These are phyloP conservation scores for Plasmopara muralis DNA, from an alignment of 352 stramenopile species.

Conservation along the genomic window DNA sequence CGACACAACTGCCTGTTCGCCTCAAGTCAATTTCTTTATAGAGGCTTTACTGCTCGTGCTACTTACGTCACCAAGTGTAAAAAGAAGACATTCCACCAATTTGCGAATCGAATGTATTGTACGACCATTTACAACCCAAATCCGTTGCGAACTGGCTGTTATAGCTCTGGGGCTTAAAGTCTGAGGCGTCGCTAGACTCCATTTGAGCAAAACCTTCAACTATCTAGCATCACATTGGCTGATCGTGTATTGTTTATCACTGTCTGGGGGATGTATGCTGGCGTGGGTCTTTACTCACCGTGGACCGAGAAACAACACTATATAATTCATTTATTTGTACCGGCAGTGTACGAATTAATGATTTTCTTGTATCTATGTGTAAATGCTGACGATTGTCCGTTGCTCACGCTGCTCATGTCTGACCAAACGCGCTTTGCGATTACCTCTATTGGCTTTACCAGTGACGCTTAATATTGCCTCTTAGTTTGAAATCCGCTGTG, in stretches of 20 bases:
- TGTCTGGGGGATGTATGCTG: slow-evolving; percentile 8
- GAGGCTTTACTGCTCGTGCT: slow-evolving; percentile 15
- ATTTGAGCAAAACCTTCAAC: slow-evolving; percentile 1
- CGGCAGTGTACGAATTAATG: not conserved
- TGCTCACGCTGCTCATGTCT: slow-evolving; percentile 46
- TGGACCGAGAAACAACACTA: slow-evolving; percentile 11
- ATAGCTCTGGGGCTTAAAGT: slow-evolving; percentile 1
- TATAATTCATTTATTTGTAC: slow-evolving; percentile 2
- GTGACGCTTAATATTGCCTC: slow-evolving; percentile 15
- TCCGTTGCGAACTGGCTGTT: slow-evolving; percentile 10
- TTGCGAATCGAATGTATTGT: slow-evolving; percentile 4
- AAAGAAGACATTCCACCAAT: slow-evolving; percentile 3
- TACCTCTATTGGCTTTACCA: slow-evolving; percentile 25
- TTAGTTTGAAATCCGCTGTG: slow-evolving; percentile 20
- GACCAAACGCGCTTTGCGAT: slow-evolving; percentile 28
- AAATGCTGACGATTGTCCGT: slow-evolving; percentile 33
- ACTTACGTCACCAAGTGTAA: slow-evolving; percentile 6
- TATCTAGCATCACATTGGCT: slow-evolving; percentile 14
- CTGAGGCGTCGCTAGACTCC: slow-evolving; percentile 15
- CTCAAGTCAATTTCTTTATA: slow-evolving; percentile 15
- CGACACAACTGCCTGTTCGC: slow-evolving; percentile 3
- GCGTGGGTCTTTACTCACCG: slow-evolving; percentile 13
- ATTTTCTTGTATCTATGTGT: not conserved
- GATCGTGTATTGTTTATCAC: slow-evolving; percentile 8
- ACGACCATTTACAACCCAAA: slow-evolving; percentile 4